These are phyloP conservation scores for Pharnaceum exiguum DNA, from an alignment of 148 eudicot genomes.

Conservation along the genomic window DNA sequence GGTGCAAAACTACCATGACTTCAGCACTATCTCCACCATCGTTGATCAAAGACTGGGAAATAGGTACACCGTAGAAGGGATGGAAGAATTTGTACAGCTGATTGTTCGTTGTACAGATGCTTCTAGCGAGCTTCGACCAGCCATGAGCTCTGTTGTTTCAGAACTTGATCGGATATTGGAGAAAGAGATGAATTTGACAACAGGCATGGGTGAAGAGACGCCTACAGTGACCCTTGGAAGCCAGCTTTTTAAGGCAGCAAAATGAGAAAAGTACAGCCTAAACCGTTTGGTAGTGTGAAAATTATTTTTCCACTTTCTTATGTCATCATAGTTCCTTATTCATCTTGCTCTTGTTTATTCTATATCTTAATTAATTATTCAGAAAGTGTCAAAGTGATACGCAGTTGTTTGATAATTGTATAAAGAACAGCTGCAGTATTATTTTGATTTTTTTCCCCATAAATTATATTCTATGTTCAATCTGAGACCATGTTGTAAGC, in stretches of 20 bases:
- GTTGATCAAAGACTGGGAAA: constrained; percentile 78
- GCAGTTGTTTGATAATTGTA: constrained; percentile 87
- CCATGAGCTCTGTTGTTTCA: constrained; percentile 54
- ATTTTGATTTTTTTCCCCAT: constrained; percentile 25
- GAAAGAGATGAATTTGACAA: constrained; percentile 92
- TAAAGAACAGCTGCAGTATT: constrained; percentile 63
- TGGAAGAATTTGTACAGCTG: constrained; percentile 81
- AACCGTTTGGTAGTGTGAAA: constrained; percentile 30
- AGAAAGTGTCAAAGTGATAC: constrained; percentile 15
- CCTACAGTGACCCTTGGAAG: constrained; percentile 96
- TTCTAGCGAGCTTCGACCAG: constrained; percentile 71
- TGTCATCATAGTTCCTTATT: constrained; percentile 24
- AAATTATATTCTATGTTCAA: constrained; percentile 18
- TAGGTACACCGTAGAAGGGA: constrained; percentile 81
- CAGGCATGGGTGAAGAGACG: constrained; percentile 94
- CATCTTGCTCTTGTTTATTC: constrained; percentile 13
- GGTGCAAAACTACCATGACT: constrained; percentile 74
- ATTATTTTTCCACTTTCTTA: too few species aligned
- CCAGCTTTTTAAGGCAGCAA: constrained; percentile 83
- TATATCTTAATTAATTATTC: constrained; percentile 12
- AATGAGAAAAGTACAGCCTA: constrained; percentile 21
- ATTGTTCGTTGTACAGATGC: constrained; percentile 63
- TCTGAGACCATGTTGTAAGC: constrained; percentile 21
- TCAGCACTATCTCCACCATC: constrained; percentile 49
- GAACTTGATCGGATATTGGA: constrained; percentile 92